These are phyloP conservation scores for Cladosporium sp. DNA, from an alignment of 2,329 filamentous ascomycete species.

Conservation along the genomic window DNA sequence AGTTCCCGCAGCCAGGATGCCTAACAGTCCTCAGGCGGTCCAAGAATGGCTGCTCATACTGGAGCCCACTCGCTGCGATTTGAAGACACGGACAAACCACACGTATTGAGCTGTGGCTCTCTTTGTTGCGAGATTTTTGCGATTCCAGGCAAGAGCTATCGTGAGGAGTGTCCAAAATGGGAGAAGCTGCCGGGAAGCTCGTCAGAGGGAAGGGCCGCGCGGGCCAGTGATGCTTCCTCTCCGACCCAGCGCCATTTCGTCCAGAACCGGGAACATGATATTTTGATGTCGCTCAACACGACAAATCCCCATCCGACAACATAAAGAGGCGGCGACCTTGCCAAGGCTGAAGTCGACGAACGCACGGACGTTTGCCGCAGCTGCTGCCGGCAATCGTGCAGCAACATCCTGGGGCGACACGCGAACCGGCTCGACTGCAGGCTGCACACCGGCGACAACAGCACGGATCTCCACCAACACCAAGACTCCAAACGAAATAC, in stretches of 20 bases:
- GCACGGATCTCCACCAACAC: not conserved
- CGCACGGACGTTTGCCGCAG: conserved; percentile 10
- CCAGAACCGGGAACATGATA: not conserved
- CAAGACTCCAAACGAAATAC: not conserved
- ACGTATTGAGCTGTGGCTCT: not conserved
- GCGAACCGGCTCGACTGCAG: conserved; percentile 11
- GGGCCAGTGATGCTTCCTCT: not conserved
- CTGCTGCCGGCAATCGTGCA: conserved; percentile 14
- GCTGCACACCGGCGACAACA: not conserved
- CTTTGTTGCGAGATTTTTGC: not conserved
- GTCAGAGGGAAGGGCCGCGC: not conserved
- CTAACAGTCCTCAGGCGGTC: not conserved
- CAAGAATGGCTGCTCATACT: not conserved
- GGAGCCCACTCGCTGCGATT: not conserved
- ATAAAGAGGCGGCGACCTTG: not conserved
- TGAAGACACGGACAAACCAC: not conserved
- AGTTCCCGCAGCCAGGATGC: not conserved
- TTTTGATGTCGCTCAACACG: not conserved
- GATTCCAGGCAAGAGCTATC: not conserved
- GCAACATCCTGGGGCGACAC: conserved; percentile 17
- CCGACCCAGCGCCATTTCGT: not conserved
- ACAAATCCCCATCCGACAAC: too few relatives aligned
- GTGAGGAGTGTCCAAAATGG: not conserved
- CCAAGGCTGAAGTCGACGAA: conserved; percentile 15
- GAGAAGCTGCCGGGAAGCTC: not conserved